Evolutionary conservation across 768 basidiomycete genomes (phyloP), one percentile per base, ranked within the genome.

Genomic region (Boletellus emodensis): DNA sequence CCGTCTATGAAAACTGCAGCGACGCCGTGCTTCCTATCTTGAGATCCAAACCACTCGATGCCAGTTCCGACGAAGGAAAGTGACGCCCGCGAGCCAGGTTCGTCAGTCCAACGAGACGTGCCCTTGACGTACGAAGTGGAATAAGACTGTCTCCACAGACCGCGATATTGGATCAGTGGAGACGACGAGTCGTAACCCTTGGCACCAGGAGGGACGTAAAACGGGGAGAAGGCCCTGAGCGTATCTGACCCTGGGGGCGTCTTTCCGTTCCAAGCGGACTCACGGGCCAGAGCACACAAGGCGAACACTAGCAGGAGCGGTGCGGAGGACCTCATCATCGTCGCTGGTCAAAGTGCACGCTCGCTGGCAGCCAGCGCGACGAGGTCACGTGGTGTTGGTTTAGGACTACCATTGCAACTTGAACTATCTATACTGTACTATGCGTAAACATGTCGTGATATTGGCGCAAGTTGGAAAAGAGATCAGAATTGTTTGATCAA

Each of bases 21-120:
- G 9, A 75, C 63, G 13, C 87, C 83, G 59, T 88, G 81, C 14
- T 56, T 63, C 36, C 61, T 71, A 56, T 78, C 81, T 36, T 70
- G 73, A 58, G 74, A 77, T 28, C 88, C 88, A 56, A 89, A 90
- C 83, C 82, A 86, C 67, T 90, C 88, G 55, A 90, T 75, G 1
- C 85, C 85, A 12, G 83, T 85, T 13, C 87, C 88, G n/a, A 71
- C 71, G 66, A 89, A 89, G 3, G 75, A 72, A 66, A 89, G 78
- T 2, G 72, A 71, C 40, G 79, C 69, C 4, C 76, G 67, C 11
- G 86, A 80, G 41, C 73, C 73, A 15, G 66, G 66, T 40, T 76
- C 65, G 13, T 71, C 67, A 0, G 84, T 84, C 60, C 73, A 75
- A 13, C 73, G 76, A 32, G 80, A 66, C 13, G 81, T 77, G 14